These are phyloP conservation scores for Senna tora DNA, from an alignment of 306 rosid genomes.

Conservation along the genomic window DNA sequence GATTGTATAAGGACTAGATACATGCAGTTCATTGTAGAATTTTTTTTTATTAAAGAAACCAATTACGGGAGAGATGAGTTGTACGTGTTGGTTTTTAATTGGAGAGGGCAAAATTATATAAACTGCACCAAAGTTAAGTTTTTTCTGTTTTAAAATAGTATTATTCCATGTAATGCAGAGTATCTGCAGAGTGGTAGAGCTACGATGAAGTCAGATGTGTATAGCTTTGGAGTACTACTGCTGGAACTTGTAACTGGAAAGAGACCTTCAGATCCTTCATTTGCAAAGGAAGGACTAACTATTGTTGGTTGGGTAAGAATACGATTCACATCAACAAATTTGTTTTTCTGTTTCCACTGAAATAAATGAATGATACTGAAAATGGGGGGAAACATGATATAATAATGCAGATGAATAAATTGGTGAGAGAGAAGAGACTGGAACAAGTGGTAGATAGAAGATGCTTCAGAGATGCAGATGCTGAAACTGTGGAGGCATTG, in stretches of 20 bases:
- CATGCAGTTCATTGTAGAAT: no score
- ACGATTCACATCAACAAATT: neutral
- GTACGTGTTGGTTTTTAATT: no score
- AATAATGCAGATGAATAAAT: constrained; percentile 69
- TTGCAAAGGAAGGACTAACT: constrained; percentile 80
- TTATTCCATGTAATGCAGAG: constrained; percentile 50
- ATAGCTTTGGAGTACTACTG: constrained; percentile 92
- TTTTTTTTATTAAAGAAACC: no score
- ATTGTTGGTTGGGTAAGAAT: constrained; percentile 99
- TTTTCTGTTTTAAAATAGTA: no score
- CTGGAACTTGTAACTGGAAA: constrained; percentile 96
- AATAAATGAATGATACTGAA: neutral
- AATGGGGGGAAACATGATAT: neutral
- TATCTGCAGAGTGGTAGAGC: constrained; percentile 97
- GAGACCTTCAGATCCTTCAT: constrained; percentile 94
- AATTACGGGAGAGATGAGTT: no score
- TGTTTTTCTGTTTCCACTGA: no score
- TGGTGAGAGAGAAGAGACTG: constrained; percentile 67
- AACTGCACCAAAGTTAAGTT: no score
- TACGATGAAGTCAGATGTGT: constrained; percentile 92
- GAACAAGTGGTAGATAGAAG: constrained; percentile 74
- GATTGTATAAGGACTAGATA: no score
- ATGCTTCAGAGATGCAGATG: constrained; percentile 77
- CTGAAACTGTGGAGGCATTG: constrained; percentile 71
- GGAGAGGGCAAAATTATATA: no score